phyloP scores from a whole-genome alignment of 2,329 filamentous ascomycete species.

The Calonectria pseudoturangicola region DNA sequence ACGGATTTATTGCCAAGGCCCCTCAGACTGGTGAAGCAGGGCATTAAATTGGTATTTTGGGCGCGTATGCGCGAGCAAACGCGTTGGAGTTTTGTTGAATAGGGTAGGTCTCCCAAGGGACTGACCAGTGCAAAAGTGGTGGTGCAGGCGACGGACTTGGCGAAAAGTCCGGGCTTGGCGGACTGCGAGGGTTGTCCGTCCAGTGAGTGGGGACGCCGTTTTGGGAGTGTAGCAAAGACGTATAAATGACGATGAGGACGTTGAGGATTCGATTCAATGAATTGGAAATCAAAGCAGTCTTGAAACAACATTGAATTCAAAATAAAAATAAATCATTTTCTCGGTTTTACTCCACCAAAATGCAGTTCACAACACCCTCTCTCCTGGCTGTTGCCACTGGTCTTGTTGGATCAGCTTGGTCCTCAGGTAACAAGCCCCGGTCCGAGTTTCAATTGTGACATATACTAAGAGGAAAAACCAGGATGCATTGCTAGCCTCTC shows the following conservation, averaged over 20 bases:
- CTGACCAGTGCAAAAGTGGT: too few species aligned
- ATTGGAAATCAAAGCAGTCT: background rate
- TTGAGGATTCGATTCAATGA: background rate
- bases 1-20: constrained; percentile 51
- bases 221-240: background rate
- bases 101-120: too few species aligned
- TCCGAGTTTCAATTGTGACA: too few species aligned
- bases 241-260: constrained; percentile 22
- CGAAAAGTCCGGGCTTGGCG: constrained; percentile 31
- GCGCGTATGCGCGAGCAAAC: background rate
- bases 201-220: background rate
- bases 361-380: constrained; percentile 55
- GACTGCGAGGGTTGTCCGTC: constrained; percentile 22
- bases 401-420: constrained; percentile 62
- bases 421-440: constrained; percentile 54
- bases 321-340: background rate
- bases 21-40: constrained; percentile 13
- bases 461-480: constrained; percentile 45
- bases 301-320: background rate
- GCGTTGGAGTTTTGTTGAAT: background rate
- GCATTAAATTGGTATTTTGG: background rate
- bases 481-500: constrained; percentile 62
- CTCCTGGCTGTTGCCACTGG: constrained; percentile 62
- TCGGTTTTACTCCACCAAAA: constrained; percentile 14
- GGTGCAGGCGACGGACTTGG: constrained; percentile 23